Base-by-base conservation (phyloP, 148 eudicot genomes). In the Bassia scoparia region DNA sequence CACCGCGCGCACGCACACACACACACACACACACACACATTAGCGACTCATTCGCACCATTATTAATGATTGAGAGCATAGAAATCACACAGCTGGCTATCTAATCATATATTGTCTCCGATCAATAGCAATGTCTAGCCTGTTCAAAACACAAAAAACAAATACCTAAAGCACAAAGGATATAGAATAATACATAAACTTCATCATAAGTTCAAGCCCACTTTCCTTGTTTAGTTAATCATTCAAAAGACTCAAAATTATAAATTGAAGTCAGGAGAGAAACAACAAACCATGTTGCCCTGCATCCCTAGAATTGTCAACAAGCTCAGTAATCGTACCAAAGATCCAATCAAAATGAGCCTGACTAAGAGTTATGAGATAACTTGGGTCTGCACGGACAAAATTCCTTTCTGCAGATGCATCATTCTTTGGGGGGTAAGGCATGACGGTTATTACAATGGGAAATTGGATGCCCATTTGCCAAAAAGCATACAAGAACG, bases 261-360 rank as follows among this genome's bases (percentile, higher is more conserved):
- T 20, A 30, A 23, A 63, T 27, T 49, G 64, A 67, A n/a, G 70
- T 26, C 61, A 70, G 34, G 50, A 29, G 7, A 20, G 2, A 61
- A 37, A 31, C n/a, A 61, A 77, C 82, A 33, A 50, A 86, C 96
- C 75, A 83, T 35, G 83, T 78, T 24, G 96, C 86, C 73, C 83
- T 23, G 96, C 96, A 74, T 90, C 96, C 82, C 88, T 88, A 52
- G 96, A 76, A 82, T 88, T 90, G 80, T 88, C 90, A 63, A 90
- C 84, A 69, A 90, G 85, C 82, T 90, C 96, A 18, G 96, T 93
- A 73, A 90, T 83, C 77, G 93, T 93, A 71, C 96, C 96, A 80
- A 90, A 88, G 37, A 85, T 80, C 96, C 96, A 88, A 49, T 86
- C 79, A 74, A 90, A 89, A 81, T 90, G 96, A 31, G 86, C 83